Evolutionary conservation across 345 rosid genomes (phyloP), one percentile per base, ranked within the genome.

Genomic region (Brassica incana): DNA sequence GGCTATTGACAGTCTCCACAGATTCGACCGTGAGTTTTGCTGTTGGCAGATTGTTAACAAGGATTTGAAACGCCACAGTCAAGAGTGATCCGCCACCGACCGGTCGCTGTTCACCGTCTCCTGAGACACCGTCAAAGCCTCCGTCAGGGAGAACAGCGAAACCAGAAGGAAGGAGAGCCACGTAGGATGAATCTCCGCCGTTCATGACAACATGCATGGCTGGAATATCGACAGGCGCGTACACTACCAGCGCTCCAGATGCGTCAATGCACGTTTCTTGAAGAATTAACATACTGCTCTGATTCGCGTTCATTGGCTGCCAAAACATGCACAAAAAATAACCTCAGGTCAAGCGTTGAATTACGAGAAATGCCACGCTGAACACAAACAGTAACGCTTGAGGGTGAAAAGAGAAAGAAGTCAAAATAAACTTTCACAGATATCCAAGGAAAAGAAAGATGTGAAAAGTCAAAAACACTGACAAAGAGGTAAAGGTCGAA

Each of bases 101-200:
- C 5, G 77, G 71, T 36, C 81, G 1, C 9, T 82, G 79, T 3
- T 75, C 82, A 70, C 65, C 7, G 20, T 43, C 78, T 1, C 71
- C 23, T 16, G 85, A 3, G 30, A 58, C 23, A 54, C 64, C 87
- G 8, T 32, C 81, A 3, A 67, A 9, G 3, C 73, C 77, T 1
- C 90, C 92, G 6, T 81, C 84, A 36, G 97, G 97, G 45, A 93
- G 88, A 59, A 93, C 85, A 12, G 92, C 93, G 45, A 93, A 91
- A 27, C 98, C 98, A 0, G 98, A 91, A 2, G 98, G 98, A 27
- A 93, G 90, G 36, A 91, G 90, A 5, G 93, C 93, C 43, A 91
- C 98, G 40, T 88, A 90, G 45, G 93, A 88, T 2, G 98, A 86
- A 72, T 93, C 98, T 0, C 89, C 91, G 33, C 94, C 94, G 71